Conservation (phyloP, 164 flowering plant genomes). For the Magnolia officinalis region DNA sequence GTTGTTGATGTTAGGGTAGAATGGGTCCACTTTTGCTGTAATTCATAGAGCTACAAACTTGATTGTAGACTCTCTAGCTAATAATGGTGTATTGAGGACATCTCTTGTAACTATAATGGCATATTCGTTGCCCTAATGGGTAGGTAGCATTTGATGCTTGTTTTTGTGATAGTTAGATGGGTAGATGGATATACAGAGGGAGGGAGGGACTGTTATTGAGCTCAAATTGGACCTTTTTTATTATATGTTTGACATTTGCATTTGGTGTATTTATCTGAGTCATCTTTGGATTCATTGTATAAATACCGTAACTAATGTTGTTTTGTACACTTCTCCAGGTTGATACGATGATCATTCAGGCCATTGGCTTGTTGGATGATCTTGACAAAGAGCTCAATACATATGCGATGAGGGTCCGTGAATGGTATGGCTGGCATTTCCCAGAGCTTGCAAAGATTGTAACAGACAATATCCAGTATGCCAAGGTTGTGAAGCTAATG, state of each 20-base stretch:
- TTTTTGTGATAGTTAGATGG: too few species aligned
- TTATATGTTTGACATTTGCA: not conserved
- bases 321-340: slow-evolving; percentile 40
- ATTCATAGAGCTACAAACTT: not conserved
- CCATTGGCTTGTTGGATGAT: slow-evolving; percentile 95
- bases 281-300: not conserved
- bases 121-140: not conserved
- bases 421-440: slow-evolving; percentile 99
- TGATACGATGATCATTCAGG: slow-evolving; percentile 95
- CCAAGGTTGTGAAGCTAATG: slow-evolving; percentile 91
- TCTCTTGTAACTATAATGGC: not conserved
- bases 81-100: not conserved
- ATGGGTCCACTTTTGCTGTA: not conserved
- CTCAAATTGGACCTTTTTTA: not conserved
- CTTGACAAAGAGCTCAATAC: slow-evolving; percentile 97
- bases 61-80: not conserved
- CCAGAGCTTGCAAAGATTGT: slow-evolving; percentile 93
- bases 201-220: not conserved
- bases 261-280: not conserved
- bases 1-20: not conserved
- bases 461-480: slow-evolving; percentile 78
- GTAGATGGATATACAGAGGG: not conserved
- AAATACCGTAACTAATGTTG: not conserved
- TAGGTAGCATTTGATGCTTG: not conserved
- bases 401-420: slow-evolving; percentile 93